Base-by-base conservation (phyloP, 148 eudicot species). In the Polygonum maritimum region DNA sequence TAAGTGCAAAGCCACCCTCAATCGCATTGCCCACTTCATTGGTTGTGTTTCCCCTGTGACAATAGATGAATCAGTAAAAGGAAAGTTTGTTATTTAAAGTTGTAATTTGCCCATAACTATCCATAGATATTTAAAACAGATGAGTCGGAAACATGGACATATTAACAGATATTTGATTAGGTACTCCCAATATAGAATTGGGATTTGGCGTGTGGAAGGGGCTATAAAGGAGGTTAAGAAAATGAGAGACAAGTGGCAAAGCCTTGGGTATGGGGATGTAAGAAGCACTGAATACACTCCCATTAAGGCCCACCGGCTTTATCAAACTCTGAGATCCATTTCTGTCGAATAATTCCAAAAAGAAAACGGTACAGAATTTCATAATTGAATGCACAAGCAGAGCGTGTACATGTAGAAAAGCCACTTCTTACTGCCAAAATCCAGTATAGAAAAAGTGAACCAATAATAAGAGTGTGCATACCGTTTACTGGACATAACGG, bases 11-110 rank as follows among this genome's bases (percentile, higher is more conserved):
- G 98, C 97, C 79, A 94, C 98, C 85, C 97, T 87, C 79, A 94
- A 86, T 76, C 98, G 89, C 97, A 94, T 94, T 15, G 97, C 86
- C 98, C 97, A 94, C 85, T 84, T 91, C 97, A 94, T 90, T 76
- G 98, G 98, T 9, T 89, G 89, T 60, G 89, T 26, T 73, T 94
- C 98, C 98, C 98, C 98, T 94, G 82, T 71, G 47, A 69, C 76
- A 78, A 80, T 75, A 81, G 47, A 78, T 45, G 54, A 82, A 73
- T 18, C 48, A 67, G 58, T 19, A 49, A 75, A 36, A 62, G 40
- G 78, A 54, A 78, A 35, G 10, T 31, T 72, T 7, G 1, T 35
- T 21, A 35, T 16, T 39, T 2, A 13, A 39, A 69, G 21, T 35
- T 11, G 22, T 12, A 35, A 5, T 36, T 69, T 57, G 31, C 19